phyloP scores from a whole-genome alignment of 1,139 yeast species.

The Pneumocystis oryctolagi region DNA sequence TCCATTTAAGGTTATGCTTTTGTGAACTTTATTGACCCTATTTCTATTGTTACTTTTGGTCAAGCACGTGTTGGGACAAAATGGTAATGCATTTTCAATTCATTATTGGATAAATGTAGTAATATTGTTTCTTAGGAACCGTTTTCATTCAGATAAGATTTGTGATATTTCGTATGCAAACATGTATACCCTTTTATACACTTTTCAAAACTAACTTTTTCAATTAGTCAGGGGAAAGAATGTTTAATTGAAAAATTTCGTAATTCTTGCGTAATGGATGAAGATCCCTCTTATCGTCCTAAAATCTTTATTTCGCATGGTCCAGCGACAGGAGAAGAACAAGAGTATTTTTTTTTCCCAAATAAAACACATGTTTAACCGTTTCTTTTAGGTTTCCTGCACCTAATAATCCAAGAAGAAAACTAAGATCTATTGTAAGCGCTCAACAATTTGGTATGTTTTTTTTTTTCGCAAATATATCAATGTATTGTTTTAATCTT shows the following conservation, averaged over 20 bases:
- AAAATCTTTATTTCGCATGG: slow-evolving; percentile 30
- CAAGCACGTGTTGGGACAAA: slow-evolving; percentile 32
- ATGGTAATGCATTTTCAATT: slow-evolving; percentile 24
- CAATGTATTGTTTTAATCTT: background rate
- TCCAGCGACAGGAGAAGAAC: slow-evolving; percentile 26
- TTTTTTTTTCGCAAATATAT: background rate
- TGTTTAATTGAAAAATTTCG: slow-evolving; percentile 34
- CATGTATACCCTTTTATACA: slow-evolving; percentile 18
- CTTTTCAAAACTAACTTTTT: slow-evolving; percentile 12
- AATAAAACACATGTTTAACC: background rate
- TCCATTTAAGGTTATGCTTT: slow-evolving; percentile 28
- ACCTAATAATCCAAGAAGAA: slow-evolving; percentile 25
- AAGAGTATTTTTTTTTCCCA: slow-evolving; percentile 15
- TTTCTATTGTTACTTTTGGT: slow-evolving; percentile 32
- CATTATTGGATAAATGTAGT: background rate
- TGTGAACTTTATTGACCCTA: slow-evolving; percentile 33
- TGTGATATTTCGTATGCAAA: slow-evolving; percentile 38
- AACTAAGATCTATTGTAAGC: slow-evolving; percentile 25
- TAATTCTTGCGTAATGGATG: slow-evolving; percentile 36
- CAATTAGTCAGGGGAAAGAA: slow-evolving; percentile 29
- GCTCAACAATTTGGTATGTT: slow-evolving; percentile 22
- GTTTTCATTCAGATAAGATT: slow-evolving; percentile 34
- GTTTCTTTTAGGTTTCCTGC: slow-evolving; percentile 19
- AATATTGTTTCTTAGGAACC: slow-evolving; percentile 15
- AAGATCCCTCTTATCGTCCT: slow-evolving; percentile 32